A percentile compares a stretch with the other conserved stretches of the same genome.
Conservation (phyloP, 129 eudicot species). For the Flaveria bidentis region DNA sequence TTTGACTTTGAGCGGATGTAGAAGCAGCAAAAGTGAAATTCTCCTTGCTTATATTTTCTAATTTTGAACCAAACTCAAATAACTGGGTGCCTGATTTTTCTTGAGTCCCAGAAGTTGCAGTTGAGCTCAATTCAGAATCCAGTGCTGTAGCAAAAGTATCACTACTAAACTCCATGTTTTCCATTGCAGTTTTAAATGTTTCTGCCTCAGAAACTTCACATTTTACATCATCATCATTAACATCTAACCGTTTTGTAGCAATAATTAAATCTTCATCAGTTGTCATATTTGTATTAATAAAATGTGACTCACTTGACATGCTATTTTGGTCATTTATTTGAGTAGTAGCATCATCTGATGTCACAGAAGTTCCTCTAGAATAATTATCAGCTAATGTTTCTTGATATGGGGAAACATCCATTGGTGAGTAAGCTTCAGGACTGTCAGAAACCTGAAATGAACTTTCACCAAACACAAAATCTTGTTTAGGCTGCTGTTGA, state of each 20-base stretch:
- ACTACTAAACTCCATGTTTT: slow-evolving; percentile 56
- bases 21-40: slow-evolving; percentile 82
- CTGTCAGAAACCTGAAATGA: slow-evolving; percentile 40
- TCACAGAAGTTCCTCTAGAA: slow-evolving; percentile 63
- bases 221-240: slow-evolving; percentile 44
- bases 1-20: slow-evolving; percentile 46
- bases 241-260: slow-evolving; percentile 54
- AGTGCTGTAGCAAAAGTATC: slow-evolving; percentile 63
- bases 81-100: slow-evolving; percentile 45
- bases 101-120: slow-evolving; percentile 46
- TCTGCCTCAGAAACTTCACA: slow-evolving; percentile 49
- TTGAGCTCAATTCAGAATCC: slow-evolving; percentile 61
- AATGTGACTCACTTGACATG: slow-evolving; percentile 42
- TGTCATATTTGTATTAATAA: slow-evolving; percentile 40
- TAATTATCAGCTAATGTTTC: slow-evolving; percentile 51
- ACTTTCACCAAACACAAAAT: slow-evolving; percentile 34
- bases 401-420: slow-evolving; percentile 91
- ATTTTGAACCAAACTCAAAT: slow-evolving; percentile 49
- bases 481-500: slow-evolving; percentile 34
- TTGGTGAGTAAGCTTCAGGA: slow-evolving; percentile 78
- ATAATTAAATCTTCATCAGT: slow-evolving; percentile 55
- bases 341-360: slow-evolving; percentile 53
- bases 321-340: slow-evolving; percentile 37
- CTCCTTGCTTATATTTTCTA: slow-evolving; percentile 43
- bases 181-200: slow-evolving; percentile 74